These are phyloP conservation scores for Penicillium angulare DNA, from an alignment of 495 filamentous ascomycete genomes.

Conservation along the genomic window DNA sequence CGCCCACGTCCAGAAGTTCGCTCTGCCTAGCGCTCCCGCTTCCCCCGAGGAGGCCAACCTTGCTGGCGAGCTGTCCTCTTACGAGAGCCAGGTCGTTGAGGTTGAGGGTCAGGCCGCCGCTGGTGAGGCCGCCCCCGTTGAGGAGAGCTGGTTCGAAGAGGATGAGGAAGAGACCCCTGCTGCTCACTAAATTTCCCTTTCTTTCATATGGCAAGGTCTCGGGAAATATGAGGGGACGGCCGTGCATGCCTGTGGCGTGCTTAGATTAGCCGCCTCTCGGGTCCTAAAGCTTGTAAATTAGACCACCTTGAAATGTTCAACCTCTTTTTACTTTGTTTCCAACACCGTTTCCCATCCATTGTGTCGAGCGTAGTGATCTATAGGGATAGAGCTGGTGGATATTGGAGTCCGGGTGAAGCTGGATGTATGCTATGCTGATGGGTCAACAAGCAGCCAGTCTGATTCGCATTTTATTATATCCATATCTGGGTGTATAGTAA, in stretches of 20 bases:
- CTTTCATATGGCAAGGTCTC: constrained; percentile 30
- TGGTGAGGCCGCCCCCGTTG: constrained; percentile 55
- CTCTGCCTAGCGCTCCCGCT: constrained; percentile 69
- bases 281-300: constrained; percentile 49
- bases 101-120: constrained; percentile 76
- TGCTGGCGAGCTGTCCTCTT: constrained; percentile 83
- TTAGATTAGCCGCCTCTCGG: constrained; percentile 30
- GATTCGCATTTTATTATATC: too few species aligned
- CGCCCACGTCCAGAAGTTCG: constrained; percentile 89
- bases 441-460: too few species aligned
- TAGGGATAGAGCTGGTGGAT: too few species aligned
- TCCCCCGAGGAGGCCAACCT: constrained; percentile 92
- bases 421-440: too few species aligned
- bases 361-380: background rate
- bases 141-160: constrained; percentile 74
- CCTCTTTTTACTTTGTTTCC: constrained; percentile 24
- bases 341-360: background rate
- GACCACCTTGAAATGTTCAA: constrained; percentile 42
- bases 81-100: constrained; percentile 90
- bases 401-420: too few species aligned
- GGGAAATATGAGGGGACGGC: constrained; percentile 30
- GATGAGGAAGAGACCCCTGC: constrained; percentile 54
- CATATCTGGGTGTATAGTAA: too few species aligned
- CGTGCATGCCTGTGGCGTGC: constrained; percentile 23
- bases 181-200: constrained; percentile 41